Percentiles rank a stretch among this genome's conserved stretches.
These are phyloP conservation scores for Epichloe sp. DNA, from an alignment of 2,329 filamentous ascomycete species.

Conservation along the genomic window DNA sequence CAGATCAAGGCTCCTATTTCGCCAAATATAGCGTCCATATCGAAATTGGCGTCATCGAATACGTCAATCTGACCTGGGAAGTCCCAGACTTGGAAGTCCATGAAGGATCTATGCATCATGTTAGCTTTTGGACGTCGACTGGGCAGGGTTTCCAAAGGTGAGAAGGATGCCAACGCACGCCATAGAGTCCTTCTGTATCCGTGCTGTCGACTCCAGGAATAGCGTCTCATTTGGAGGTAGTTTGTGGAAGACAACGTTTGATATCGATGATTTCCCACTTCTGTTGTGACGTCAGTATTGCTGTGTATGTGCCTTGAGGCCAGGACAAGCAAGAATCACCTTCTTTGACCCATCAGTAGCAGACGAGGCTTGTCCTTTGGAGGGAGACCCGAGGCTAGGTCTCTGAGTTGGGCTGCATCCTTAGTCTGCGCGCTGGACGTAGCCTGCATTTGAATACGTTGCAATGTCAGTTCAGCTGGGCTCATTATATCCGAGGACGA, in stretches of 20 bases:
- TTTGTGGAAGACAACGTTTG: slow-evolving; percentile 98
- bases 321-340: slow-evolving; percentile 40
- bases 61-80: slow-evolving; percentile 87
- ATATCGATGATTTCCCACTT: slow-evolving; percentile 96
- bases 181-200: slow-evolving; percentile 89
- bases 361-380: slow-evolving; percentile 67
- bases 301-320: not conserved
- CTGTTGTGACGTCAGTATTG: slow-evolving; percentile 30
- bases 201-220: slow-evolving; percentile 87
- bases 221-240: slow-evolving; percentile 90
- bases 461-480: slow-evolving; percentile 49
- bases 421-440: slow-evolving; percentile 35
- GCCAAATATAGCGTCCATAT: slow-evolving; percentile 86
- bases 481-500: slow-evolving; percentile 27
- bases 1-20: slow-evolving; percentile 91
- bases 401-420: slow-evolving; percentile 32
- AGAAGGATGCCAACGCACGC: slow-evolving; percentile 48
- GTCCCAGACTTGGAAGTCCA: slow-evolving; percentile 98
- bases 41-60: slow-evolving; percentile 78
- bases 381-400: slow-evolving; percentile 30
- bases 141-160: not conserved
- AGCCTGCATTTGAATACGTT: slow-evolving; percentile 50
- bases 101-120: slow-evolving; percentile 60
- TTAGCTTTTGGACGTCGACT: slow-evolving; percentile 10
- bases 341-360: slow-evolving; percentile 86